Base-by-base conservation (phyloP, 495 filamentous ascomycete genomes). In the Amphirosellinia nigrospora region DNA sequence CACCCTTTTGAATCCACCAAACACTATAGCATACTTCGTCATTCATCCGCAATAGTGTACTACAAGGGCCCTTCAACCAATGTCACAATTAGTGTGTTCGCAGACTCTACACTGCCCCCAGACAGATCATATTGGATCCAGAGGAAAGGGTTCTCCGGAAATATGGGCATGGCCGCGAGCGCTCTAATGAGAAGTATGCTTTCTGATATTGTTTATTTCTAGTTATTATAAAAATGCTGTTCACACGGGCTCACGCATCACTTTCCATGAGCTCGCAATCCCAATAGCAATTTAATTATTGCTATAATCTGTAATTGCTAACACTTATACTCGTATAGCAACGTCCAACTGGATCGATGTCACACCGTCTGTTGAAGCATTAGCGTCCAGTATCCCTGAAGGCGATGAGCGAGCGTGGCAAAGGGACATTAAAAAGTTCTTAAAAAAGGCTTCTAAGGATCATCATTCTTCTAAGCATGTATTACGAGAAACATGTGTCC, bases 111-210 rank as follows among this genome's bases (percentile, higher is more conserved):
- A 1, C 74, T 92, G 4, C 89, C 89, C 1, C 41, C 77, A 1
- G 83, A 88, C 48, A 87, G 89, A 45, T 87, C 86, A 9, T 76
- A 91, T 41, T 92, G 88, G 88, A 75, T 92, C 41, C 90, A 92
- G 76, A 84, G 82, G 72, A 88, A 88, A 63, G 90, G 90, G 21
- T 91, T 86, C 83, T 86, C 86, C 0, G 90, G 90, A 9, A 90
- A 90, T 70, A 87, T 87, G 21, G 90, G 90, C 26, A 91, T 92
- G 89, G 83, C 84, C 30, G 79, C 88, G 38, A 91, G 90, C 73
- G 83, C 88, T 2, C 72, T 90, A 10, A 74, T 91, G 19, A 84
- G 85, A 21, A 77, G 55, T 58, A 58, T 58, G 55, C 55, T 15
- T 58, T 58, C 55, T 19, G 3, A 4, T 53, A 13, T 53, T 30